Conservation (phyloP, 306 rosid genomes). For the Sicyos baderoa region DNA sequence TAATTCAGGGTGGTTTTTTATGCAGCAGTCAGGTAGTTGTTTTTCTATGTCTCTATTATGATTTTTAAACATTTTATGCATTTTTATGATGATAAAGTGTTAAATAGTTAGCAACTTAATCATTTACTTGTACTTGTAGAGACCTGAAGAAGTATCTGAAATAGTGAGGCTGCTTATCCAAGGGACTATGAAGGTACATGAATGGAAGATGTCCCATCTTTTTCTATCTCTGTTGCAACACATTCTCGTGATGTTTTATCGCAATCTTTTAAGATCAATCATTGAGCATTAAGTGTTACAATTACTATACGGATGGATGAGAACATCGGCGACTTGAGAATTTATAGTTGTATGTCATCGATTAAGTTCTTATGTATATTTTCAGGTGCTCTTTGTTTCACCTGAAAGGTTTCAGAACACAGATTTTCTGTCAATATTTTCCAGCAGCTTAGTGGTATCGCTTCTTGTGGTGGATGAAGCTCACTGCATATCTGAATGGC, state of each 20-base stretch:
- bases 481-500: constrained; percentile 92
- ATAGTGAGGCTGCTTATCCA: constrained; percentile 51
- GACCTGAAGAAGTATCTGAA: constrained; percentile 60
- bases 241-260: not conserved
- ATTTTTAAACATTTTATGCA: constrained; percentile 5
- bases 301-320: not conserved
- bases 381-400: constrained; percentile 83
- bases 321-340: not conserved
- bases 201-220: not conserved
- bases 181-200: constrained; percentile 56
- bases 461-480: constrained; percentile 94
- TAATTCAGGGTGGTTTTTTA: constrained; percentile 64
- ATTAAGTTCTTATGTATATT: constrained; percentile 21
- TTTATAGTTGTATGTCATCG: not conserved
- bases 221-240: not conserved
- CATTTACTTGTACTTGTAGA: constrained; percentile 32
- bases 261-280: not conserved
- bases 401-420: constrained; percentile 86
- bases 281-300: constrained; percentile 2
- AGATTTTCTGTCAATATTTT: constrained; percentile 60
- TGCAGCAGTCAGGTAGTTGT: constrained; percentile 62
- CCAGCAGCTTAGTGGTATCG: constrained; percentile 39
- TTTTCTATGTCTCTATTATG: constrained; percentile 15
- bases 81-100: not conserved
- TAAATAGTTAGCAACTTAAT: not conserved